Conservation (phyloP, 495 filamentous ascomycete species). For the Penicillium maclennaniae region DNA sequence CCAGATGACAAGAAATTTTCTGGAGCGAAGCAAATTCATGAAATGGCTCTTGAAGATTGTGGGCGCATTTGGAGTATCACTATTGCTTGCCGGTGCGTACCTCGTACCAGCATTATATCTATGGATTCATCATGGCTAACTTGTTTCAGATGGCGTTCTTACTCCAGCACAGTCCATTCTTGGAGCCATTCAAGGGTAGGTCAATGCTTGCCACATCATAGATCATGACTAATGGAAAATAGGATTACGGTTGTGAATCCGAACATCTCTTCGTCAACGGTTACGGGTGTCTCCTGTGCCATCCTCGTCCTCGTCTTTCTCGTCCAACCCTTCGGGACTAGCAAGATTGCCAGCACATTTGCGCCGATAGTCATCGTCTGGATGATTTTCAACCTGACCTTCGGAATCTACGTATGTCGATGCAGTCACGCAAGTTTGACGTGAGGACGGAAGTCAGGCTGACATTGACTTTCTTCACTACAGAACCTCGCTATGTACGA, state of each 20-base stretch:
- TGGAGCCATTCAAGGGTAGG: slow-evolving; percentile 5
- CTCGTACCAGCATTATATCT: not conserved
- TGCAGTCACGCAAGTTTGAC: not conserved
- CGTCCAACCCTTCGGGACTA: slow-evolving; percentile 65
- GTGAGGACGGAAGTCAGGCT: not conserved
- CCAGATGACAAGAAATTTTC: slow-evolving; percentile 44
- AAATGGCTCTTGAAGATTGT: slow-evolving; percentile 55
- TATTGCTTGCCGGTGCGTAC: slow-evolving; percentile 62
- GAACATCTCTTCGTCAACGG: slow-evolving; percentile 36
- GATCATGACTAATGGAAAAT: slow-evolving; percentile 16
- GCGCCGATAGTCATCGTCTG: slow-evolving; percentile 72
- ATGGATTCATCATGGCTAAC: too few relatives aligned
- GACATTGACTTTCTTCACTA: not conserved
- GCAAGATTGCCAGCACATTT: slow-evolving; percentile 57
- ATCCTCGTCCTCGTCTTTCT: slow-evolving; percentile 64
- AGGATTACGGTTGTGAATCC: slow-evolving; percentile 38
- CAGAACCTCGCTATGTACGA: slow-evolving; percentile 57
- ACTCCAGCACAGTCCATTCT: slow-evolving; percentile 8
- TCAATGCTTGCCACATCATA: slow-evolving; percentile 9
- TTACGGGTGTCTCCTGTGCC: slow-evolving; percentile 62
- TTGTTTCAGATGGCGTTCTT: not conserved
- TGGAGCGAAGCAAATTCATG: slow-evolving; percentile 54
- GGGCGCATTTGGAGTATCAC: slow-evolving; percentile 63
- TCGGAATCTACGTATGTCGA: slow-evolving; percentile 58
- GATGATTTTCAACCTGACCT: slow-evolving; percentile 60